Percentiles rank a stretch among this genome's conserved stretches.
Conservation (phyloP, 2,329 filamentous ascomycete species). For the Apiospora pterosperma region DNA sequence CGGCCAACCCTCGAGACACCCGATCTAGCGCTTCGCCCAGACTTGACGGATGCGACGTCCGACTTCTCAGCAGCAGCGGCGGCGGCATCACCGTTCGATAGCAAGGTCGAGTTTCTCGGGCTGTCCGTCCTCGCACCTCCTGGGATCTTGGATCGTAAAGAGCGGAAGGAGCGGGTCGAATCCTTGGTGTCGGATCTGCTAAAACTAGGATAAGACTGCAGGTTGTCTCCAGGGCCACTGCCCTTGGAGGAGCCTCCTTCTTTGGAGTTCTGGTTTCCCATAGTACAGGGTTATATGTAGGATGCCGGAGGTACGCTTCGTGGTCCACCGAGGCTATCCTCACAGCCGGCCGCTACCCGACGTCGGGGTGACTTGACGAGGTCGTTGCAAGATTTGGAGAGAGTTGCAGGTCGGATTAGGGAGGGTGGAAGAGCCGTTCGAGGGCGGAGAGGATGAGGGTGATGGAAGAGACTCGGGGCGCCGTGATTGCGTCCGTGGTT, state of each 20-base stretch:
- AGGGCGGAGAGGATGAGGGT: slow-evolving; percentile 44
- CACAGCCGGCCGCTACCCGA: slow-evolving; percentile 2
- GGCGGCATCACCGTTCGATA: slow-evolving; percentile 56
- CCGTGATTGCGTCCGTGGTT: slow-evolving; percentile 49
- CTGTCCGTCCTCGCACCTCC: slow-evolving; percentile 72
- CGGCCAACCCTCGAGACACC: slow-evolving; percentile 43
- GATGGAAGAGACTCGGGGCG: slow-evolving; percentile 37
- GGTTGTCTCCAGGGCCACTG: slow-evolving; percentile 48
- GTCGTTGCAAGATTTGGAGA: not conserved
- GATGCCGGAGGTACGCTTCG: not conserved
- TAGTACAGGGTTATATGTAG: slow-evolving; percentile 28
- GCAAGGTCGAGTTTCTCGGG: slow-evolving; percentile 69
- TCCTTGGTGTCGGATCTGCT: slow-evolving; percentile 91
- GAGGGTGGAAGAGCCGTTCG: slow-evolving; percentile 51
- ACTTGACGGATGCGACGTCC: slow-evolving; percentile 73
- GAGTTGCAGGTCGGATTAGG: slow-evolving; percentile 33
- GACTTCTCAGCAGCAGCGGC: slow-evolving; percentile 52
- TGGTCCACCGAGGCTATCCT: not conserved
- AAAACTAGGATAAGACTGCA: slow-evolving; percentile 89
- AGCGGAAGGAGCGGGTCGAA: slow-evolving; percentile 81
- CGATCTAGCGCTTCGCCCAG: slow-evolving; percentile 58
- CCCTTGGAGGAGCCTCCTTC: slow-evolving; percentile 50
- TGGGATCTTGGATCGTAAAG: slow-evolving; percentile 85
- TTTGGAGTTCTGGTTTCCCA: slow-evolving; percentile 76
- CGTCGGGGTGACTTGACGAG: not conserved